Base-by-base conservation (phyloP, 176 grass and related monocot species). In the Dactylis glomerata region DNA sequence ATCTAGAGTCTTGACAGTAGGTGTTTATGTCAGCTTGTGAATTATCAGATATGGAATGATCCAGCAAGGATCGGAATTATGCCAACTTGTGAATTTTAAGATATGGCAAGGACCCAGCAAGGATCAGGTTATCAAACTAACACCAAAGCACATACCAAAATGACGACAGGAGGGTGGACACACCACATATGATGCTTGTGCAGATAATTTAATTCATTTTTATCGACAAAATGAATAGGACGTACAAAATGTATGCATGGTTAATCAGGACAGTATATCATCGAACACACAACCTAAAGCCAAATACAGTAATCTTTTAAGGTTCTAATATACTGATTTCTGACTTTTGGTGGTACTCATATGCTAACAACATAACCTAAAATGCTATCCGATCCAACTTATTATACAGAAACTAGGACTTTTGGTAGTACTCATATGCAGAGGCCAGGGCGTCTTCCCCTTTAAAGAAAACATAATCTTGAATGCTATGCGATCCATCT, bases 391-490 rank as follows among this genome's bases (percentile, higher is more conserved):
- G 13, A 50, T 78, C 36, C 10, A 57, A n/a, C 23, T 24, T 34
- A 78, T 30, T 10, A 19, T 80, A 81, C 40, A 88, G 41, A 49
- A 69, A 51, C 72, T 5, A 74, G 37, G 34, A 94, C 86, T 91
- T 83, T 5, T 28, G 5, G n/a, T 13, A 0, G 24, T 61, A 27
- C 57, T 61, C 24, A 28, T 1, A 61, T 28, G 24, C 57, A 26
- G 57, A 62, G 58, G 26, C 11, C 5, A 3, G 26, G 7, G 1
- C 0, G 5, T 27, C 5, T 59, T 15, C 5, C 57, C 57, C 57
- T 5, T 14, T 13, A 6, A 6, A 24, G 1, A 58, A 27, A 55
- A 55, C 75, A 44, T 14, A 33, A 8, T 11, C 16, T 54, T 55
- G 32, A 41, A 10, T 57, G 62, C 0, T 31, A 4, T 38, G 9